Evolutionary conservation across 2,329 filamentous ascomycete species (phyloP), one percentile per base, ranked within the genome.

Genomic region (Aureobasidium lini): DNA sequence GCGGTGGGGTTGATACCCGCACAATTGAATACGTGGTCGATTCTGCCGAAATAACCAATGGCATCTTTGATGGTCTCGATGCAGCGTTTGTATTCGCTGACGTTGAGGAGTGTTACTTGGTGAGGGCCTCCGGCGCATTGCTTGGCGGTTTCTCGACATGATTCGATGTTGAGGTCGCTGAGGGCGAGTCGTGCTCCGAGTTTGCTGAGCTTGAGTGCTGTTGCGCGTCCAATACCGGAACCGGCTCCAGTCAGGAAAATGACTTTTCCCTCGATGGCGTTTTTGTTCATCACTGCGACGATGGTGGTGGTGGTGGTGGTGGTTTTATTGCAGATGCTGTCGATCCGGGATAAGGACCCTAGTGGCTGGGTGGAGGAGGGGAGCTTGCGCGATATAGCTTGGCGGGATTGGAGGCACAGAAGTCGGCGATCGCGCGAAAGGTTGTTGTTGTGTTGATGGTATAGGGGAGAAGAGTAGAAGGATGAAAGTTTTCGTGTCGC

Each of bases 21-120:
- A 59, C 71, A 72, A 56, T 79, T 77, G 57, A 76, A 74, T 1
- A 77, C 72, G 6, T 74, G 70, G 46, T 79, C 72, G 0, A 80
- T 62, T 10, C 61, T 65, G 1, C 72, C 74, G 23, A 72, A 71
- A 9, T 50, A 63, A 5, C 61, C 32, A 0, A 74, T 60, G 0
- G 71, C 74, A 46, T 69, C 28, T 8, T 62, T 43, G 15, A 72
- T 61, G 1, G 68, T 62, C 8, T 62, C 63, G 32, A 66, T 64
- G 11, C 70, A 63, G 15, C 67, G 64, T 6, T 66, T 64, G 59
- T 63, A 62, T 42, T 63, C 62, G 13, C 62, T 62, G 4, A 67
- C 65, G 43, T 67, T 64, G 76, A 2, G 71, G 70, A 1, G 73
- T 74, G 4, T 73, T 67, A 34, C 70, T 71, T 31, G 78, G 70